phyloP scores from a whole-genome alignment of 148 eudicot genomes.

The Selenicereus undatus region DNA sequence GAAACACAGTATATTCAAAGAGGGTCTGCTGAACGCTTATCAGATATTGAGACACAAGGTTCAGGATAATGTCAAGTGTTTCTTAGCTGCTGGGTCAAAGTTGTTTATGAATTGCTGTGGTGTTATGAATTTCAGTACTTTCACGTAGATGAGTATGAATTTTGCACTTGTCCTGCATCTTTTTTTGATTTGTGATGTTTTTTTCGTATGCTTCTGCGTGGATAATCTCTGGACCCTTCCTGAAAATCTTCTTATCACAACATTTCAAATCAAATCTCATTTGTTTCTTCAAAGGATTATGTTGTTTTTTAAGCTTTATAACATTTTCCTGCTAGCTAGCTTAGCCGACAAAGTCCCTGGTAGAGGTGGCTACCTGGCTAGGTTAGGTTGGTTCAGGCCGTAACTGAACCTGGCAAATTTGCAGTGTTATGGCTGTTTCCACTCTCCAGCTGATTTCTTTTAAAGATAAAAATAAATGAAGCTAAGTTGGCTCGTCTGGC shows the following conservation, averaged over 20 bases:
- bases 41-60: background rate
- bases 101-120: background rate
- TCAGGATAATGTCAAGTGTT: background rate
- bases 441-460: background rate
- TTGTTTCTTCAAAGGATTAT: background rate
- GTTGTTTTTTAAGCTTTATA: no score
- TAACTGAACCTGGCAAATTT: background rate
- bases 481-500: background rate
- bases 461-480: background rate
- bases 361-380: no score
- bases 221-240: background rate
- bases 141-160: background rate
- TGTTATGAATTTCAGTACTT: background rate
- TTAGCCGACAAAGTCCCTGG: background rate
- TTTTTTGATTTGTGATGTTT: background rate
- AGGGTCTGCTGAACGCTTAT: background rate
- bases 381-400: background rate
- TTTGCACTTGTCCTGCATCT: background rate
- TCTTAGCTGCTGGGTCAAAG: background rate
- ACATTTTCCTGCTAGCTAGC: background rate
- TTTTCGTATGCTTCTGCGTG: background rate
- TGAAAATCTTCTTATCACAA: background rate
- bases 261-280: background rate
- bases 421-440: background rate
- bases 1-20: background rate